These are phyloP conservation scores for Tilletiaria anomala DNA, from an alignment of 1,284 basidiomycete species.

Conservation along the genomic window DNA sequence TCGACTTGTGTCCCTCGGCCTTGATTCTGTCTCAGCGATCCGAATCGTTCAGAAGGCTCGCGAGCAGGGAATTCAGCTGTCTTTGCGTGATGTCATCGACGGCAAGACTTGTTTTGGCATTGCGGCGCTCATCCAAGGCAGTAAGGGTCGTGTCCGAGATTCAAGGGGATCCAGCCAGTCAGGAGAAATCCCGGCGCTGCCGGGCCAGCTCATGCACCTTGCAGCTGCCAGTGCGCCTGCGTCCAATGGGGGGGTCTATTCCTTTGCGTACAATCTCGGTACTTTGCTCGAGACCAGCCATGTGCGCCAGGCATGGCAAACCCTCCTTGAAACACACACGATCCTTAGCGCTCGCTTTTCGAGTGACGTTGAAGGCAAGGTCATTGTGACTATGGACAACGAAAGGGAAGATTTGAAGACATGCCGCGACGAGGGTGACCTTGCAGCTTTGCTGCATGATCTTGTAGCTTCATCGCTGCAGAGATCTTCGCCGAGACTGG, in stretches of 20 bases:
- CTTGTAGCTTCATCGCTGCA: background rate
- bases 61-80: conserved; percentile 10
- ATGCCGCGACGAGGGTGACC: conserved; percentile 4
- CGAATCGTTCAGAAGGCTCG: conserved; percentile 22
- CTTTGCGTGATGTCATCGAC: conserved; percentile 18
- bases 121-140: background rate
- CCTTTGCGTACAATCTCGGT: too few relatives aligned
- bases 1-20: conserved; percentile 17
- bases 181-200: background rate
- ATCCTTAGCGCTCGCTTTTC: too few relatives aligned
- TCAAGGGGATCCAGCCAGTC: background rate
- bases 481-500: background rate
- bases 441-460: background rate
- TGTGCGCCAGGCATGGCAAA: too few relatives aligned
- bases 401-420: conserved; percentile 4
- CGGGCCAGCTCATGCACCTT: conserved; percentile 2
- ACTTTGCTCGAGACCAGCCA: too few relatives aligned
- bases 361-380: conserved; percentile 8
- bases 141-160: background rate
- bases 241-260: too few relatives aligned
- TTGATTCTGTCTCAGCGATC: conserved; percentile 35
- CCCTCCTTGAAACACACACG: too few relatives aligned
- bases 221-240: background rate
- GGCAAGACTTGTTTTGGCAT: conserved; percentile 15
- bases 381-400: background rate